Evolutionary conservation across 2,329 filamentous ascomycete genomes (phyloP).

Genomic region (Xylaria sp.): DNA sequence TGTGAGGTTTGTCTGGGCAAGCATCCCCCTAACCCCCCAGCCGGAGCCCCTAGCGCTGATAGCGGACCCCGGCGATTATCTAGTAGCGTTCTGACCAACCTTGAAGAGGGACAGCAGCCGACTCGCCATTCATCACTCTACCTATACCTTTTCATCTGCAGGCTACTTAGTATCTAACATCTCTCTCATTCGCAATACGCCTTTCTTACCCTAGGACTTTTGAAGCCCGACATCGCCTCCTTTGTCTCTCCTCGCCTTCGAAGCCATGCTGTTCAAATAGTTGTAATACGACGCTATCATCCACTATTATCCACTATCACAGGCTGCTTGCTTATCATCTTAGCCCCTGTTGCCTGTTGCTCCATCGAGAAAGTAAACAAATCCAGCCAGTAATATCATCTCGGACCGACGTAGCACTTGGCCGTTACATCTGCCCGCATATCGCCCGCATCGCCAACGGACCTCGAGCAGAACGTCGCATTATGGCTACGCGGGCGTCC

Average conservation of each 20-base stretch:
- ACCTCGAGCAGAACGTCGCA: slow-evolving; percentile 2
- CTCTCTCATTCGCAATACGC: neutral
- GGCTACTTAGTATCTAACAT: too few relatives aligned
- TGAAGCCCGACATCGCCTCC: too few relatives aligned
- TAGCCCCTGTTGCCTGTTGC: slow-evolving; percentile 21
- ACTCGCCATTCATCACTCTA: too few relatives aligned
- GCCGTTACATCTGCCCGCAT: slow-evolving; percentile 11
- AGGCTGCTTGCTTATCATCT: neutral
- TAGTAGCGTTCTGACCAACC: too few relatives aligned
- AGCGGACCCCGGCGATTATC: too few relatives aligned
- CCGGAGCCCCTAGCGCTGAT: too few relatives aligned
- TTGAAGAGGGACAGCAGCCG: neutral
- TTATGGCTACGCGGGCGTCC: slow-evolving; percentile 36
- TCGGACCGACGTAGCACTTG: neutral
- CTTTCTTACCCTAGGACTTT: too few relatives aligned
- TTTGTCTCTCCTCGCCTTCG: neutral
- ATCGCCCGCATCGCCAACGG: neutral
- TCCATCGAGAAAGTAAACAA: slow-evolving; percentile 24
- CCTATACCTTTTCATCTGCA: too few relatives aligned
- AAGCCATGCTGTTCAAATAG: neutral
- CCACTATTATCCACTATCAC: neutral
- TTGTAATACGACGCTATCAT: neutral
- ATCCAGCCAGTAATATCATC: slow-evolving; percentile 20
- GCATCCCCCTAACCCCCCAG: too few relatives aligned
- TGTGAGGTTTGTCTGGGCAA: too few relatives aligned